Percentiles rank a stretch among this genome's conserved stretches.
These are phyloP conservation scores for Abelmoschus esculentus DNA, from an alignment of 345 rosid genomes.

Conservation along the genomic window DNA sequence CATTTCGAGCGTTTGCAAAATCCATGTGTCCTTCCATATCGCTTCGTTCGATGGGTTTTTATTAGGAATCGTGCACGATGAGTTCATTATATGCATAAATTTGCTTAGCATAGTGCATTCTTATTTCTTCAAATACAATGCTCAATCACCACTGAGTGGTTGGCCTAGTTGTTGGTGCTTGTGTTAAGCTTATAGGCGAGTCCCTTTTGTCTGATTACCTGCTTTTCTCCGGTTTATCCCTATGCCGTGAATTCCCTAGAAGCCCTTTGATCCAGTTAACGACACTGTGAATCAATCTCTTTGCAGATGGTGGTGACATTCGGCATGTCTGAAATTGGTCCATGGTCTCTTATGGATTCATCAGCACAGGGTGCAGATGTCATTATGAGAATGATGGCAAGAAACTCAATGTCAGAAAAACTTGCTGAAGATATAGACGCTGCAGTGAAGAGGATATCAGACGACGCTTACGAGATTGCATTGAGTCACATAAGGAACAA, in stretches of 20 bases:
- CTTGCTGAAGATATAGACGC: constrained; percentile 90
- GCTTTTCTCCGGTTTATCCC: neutral
- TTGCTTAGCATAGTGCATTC: neutral
- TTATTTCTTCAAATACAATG: neutral
- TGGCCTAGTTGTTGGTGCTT: neutral
- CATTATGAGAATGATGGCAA: constrained; percentile 99
- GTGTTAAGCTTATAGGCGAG: no score
- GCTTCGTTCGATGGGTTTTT: neutral
- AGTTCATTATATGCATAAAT: neutral
- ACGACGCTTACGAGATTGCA: constrained; percentile 76
- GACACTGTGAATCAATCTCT: constrained; percentile 6
- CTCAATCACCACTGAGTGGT: neutral
- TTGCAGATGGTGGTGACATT: constrained; percentile 92
- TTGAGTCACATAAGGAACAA: constrained; percentile 71
- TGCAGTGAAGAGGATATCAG: constrained; percentile 74
- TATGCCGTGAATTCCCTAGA: neutral
- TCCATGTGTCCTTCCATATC: neutral
- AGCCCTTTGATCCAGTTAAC: neutral
- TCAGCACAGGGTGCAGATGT: constrained; percentile 73
- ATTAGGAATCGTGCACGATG: neutral
- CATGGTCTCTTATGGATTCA: constrained; percentile 93
- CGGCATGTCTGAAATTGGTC: constrained; percentile 97
- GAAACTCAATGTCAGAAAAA: constrained; percentile 95
- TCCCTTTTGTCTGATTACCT: neutral
- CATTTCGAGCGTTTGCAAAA: neutral